Conservation (phyloP, 805 yeast species). For the Saturnispora ahearnii region DNA sequence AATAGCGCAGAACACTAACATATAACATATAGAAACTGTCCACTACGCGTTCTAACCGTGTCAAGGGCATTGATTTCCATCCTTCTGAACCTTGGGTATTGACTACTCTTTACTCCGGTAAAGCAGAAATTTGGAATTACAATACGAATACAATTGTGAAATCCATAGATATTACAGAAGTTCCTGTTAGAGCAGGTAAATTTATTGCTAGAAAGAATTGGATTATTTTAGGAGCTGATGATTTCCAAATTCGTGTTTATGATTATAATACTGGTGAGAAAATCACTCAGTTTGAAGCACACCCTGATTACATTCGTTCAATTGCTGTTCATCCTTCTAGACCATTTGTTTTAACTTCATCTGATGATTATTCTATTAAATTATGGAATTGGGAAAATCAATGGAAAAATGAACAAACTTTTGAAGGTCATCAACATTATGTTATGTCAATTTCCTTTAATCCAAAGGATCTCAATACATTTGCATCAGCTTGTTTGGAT, state of each 20-base stretch:
- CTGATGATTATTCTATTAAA: conserved; percentile 86
- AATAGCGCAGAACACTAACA: conserved; percentile 5
- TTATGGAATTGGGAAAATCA: conserved; percentile 96
- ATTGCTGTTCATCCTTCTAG: conserved; percentile 91
- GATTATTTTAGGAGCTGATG: conserved; percentile 95
- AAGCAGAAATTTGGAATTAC: conserved; percentile 88
- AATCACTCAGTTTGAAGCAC: conserved; percentile 93
- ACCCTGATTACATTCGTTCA: conserved; percentile 91
- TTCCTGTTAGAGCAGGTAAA: conserved; percentile 93
- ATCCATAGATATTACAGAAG: conserved; percentile 88
- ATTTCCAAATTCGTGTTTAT: conserved; percentile 86
- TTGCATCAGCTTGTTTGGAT: conserved; percentile 95
- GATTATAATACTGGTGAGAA: conserved; percentile 95
- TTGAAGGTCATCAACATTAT: conserved; percentile 93
- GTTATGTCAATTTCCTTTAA: conserved; percentile 92
- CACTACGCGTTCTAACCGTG: conserved; percentile 89
- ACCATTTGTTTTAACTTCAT: conserved; percentile 79
- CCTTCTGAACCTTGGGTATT: conserved; percentile 97
- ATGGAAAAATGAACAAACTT: conserved; percentile 85
- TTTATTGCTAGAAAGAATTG: conserved; percentile 95
- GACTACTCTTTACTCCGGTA: conserved; percentile 84
- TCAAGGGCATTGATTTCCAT: conserved; percentile 95
- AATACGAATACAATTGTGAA: conserved; percentile 79
- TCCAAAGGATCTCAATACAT: conserved; percentile 95
- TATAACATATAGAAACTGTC: conserved; percentile 51